These are phyloP conservation scores for Capillidium rhysosporum DNA, from an alignment of 371 early-diverging fungal species.

Conservation along the genomic window DNA sequence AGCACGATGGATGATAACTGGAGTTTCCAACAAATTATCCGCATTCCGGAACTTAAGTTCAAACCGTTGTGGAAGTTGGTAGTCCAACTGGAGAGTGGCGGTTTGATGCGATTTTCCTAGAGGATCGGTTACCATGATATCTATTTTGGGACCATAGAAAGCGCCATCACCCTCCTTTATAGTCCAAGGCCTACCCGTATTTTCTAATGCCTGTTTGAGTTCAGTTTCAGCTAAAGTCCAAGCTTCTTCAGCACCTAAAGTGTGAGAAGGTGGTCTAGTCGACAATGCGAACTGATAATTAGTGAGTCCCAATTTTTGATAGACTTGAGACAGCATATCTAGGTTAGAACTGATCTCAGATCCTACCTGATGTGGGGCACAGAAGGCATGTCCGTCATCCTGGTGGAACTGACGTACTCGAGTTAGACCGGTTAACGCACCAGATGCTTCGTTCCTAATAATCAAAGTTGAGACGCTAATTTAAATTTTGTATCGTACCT, in stretches of 20 bases:
- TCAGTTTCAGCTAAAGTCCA: constrained; percentile 89
- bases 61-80: constrained; percentile 92
- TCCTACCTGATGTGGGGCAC: constrained; percentile 60
- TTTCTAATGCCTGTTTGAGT: constrained; percentile 57
- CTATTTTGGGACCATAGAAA: constrained; percentile 99
- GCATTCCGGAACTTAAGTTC: constrained; percentile 67
- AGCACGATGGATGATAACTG: constrained; percentile 99
- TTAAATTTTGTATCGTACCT: constrained; percentile 25
- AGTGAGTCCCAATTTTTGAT: constrained; percentile 62
- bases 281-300: constrained; percentile 75
- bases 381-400: constrained; percentile 99
- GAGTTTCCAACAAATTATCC: constrained; percentile 44
- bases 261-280: constrained; percentile 86
- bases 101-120: constrained; percentile 88
- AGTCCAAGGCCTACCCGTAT: constrained; percentile 62
- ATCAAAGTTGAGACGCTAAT: not conserved
- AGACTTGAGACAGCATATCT: constrained; percentile 75
- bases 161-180: constrained; percentile 98
- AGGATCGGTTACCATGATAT: constrained; percentile 93
- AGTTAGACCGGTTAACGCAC: constrained; percentile 94
- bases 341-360: constrained; percentile 64
- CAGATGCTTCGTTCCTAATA: constrained; percentile 81
- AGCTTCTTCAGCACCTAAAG: constrained; percentile 70
- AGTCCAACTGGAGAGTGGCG: constrained; percentile 97
- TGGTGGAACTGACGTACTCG: constrained; percentile 99